phyloP scores from a whole-genome alignment of 2,329 filamentous ascomycete species.

The Elsinoe perseae region DNA sequence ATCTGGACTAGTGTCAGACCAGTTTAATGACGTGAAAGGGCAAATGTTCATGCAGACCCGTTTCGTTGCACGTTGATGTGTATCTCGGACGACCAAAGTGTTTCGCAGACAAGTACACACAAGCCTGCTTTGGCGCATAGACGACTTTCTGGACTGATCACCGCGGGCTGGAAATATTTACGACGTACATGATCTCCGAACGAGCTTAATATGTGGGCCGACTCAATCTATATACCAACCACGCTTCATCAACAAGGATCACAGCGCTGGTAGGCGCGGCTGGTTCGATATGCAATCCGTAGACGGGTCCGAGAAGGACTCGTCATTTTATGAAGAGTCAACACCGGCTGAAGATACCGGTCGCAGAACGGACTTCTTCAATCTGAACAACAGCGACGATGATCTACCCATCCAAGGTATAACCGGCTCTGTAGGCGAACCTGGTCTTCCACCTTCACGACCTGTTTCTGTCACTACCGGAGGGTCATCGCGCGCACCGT shows the following conservation, averaged over 20 bases:
- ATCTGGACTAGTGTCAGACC: conserved; percentile 8
- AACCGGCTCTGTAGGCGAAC: conserved; percentile 41
- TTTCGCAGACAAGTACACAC: conserved; percentile 9
- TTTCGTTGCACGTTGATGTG: conserved; percentile 5
- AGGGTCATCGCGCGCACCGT: conserved; percentile 15
- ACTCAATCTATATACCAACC: conserved; percentile 2
- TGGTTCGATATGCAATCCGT: conserved; percentile 2
- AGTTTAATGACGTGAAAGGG: conserved; percentile 12
- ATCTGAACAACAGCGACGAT: conserved; percentile 9
- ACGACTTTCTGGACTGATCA: background rate
- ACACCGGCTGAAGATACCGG: background rate
- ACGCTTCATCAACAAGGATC: background rate
- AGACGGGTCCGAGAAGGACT: conserved; percentile 5
- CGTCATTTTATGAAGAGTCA: conserved; percentile 11
- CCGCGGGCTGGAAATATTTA: background rate
- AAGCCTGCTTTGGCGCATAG: background rate
- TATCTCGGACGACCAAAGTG: conserved; percentile 14
- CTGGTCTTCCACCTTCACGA: conserved; percentile 41
- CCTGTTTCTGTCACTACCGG: conserved; percentile 37
- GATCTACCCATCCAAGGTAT: conserved; percentile 19
- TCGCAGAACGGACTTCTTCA: conserved; percentile 7
- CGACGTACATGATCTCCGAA: background rate
- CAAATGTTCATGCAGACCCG: conserved; percentile 13
- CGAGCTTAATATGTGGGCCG: conserved; percentile 11
- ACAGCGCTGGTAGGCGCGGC: background rate